Percentiles rank a stretch among this genome's conserved stretches.
Evolutionary conservation across 164 flowering plant genomes (phyloP).

Genomic region (Aristolochia contorta): DNA sequence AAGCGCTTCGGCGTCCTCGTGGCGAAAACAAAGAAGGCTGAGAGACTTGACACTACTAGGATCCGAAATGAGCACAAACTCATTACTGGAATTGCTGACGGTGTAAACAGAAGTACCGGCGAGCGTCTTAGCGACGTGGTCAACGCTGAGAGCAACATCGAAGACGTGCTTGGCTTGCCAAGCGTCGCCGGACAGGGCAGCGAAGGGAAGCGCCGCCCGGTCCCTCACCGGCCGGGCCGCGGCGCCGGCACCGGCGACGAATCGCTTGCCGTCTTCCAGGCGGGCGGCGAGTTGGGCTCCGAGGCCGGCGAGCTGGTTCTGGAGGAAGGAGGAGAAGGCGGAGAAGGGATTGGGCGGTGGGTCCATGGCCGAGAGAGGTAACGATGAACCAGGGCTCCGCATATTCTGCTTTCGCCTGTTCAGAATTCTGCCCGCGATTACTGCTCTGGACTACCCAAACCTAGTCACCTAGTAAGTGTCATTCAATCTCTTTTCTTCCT

Average conservation of each 20-base stretch:
- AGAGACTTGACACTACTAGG: constrained; percentile 64
- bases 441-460: no score
- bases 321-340: constrained; percentile 51
- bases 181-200: constrained; percentile 20
- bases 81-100: constrained; percentile 80
- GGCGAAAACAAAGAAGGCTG: constrained; percentile 80
- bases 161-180: constrained; percentile 26
- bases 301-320: constrained; percentile 40
- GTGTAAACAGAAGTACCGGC: constrained; percentile 77
- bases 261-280: constrained; percentile 40
- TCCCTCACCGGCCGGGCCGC: constrained; percentile 6
- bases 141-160: constrained; percentile 39
- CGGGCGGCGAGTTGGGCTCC: constrained; percentile 43
- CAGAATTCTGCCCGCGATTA: background rate
- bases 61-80: constrained; percentile 87
- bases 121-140: constrained; percentile 64
- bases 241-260: constrained; percentile 21
- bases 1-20: constrained; percentile 83
- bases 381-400: background rate
- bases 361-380: constrained; percentile 21
- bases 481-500: no score
- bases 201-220: background rate
- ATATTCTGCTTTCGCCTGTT: background rate
- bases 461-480: no score
- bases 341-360: constrained; percentile 37